Evolutionary conservation across 2,329 filamentous ascomycete species (phyloP).

Genomic region (Phoma sp.): DNA sequence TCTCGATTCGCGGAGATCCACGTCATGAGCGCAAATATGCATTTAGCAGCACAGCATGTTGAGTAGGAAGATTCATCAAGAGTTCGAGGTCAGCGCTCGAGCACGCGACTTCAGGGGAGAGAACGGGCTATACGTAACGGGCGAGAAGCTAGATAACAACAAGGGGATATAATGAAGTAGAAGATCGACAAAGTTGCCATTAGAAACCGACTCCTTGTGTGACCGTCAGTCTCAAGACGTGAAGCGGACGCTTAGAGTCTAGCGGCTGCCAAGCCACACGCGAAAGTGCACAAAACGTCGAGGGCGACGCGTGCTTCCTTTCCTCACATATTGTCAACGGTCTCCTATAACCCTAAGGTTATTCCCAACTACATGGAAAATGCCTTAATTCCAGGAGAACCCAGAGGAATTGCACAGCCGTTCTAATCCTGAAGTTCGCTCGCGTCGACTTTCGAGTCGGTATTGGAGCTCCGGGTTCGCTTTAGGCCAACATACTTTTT

Average conservation of each 20-base stretch:
- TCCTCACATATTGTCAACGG: slow-evolving; percentile 41
- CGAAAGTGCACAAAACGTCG: slow-evolving; percentile 11
- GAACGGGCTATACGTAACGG: too few relatives aligned
- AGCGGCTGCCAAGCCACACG: slow-evolving; percentile 16
- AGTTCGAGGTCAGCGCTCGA: neutral
- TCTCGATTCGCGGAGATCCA: neutral
- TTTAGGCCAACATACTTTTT: slow-evolving; percentile 48
- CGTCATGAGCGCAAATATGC: neutral
- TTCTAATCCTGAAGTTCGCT: slow-evolving; percentile 51
- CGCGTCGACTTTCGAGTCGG: slow-evolving; percentile 43
- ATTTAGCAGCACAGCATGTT: neutral
- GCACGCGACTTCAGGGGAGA: too few relatives aligned
- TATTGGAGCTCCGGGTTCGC: slow-evolving; percentile 50
- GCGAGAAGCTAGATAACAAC: too few relatives aligned
- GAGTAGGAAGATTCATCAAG: neutral
- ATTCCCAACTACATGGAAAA: slow-evolving; percentile 36
- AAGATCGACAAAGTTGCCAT: neutral
- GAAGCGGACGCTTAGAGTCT: slow-evolving; percentile 7
- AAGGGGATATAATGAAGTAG: neutral
- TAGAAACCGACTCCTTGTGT: neutral
- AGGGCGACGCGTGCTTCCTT: slow-evolving; percentile 17
- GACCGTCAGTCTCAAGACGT: neutral
- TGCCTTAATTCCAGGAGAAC: slow-evolving; percentile 42
- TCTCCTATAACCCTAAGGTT: slow-evolving; percentile 39
- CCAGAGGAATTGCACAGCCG: slow-evolving; percentile 46